Evolutionary conservation across 257 asterid genomes (phyloP), one percentile per base, ranked within the genome.

Genomic region (Plantago elongata): DNA sequence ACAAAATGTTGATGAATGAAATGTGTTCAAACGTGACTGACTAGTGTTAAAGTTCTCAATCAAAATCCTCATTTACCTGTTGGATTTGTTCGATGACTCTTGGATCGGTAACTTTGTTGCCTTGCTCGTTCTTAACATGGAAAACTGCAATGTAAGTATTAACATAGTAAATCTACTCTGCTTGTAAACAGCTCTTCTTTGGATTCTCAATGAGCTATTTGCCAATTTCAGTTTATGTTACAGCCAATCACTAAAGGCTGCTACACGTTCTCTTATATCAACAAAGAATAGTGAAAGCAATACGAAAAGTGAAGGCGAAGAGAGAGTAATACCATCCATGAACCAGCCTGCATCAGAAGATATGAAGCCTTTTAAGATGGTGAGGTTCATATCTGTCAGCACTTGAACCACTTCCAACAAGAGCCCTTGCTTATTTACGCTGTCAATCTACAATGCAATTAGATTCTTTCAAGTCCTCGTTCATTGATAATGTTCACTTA

Each of bases 341-440:
- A 81, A 77, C 92, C 95, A 88, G 8, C 80, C 95, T 12, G 83
- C 92, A 80, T 88, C 95, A 50, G 88, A 83, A 13, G 95, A 85
- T 61, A 88, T 86, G 72, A 83, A 85, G 27, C 88, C 88, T 70
- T 86, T 88, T 22, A 74, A 61, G 55, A 88, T 85, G 57, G 68
- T 85, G 45, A 85, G 86, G 81, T 88, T 88, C 81, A 80, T 63
- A 71, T 85, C 90, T 7, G 95, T 88, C 9, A 88, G 80, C 16
- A 83, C 77, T 62, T 88, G 89, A 63, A 88, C 92, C 69, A 79
- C 86, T 77, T 88, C 94, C 69, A 88, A 67, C 42, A 88, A 79
- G 37, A 85, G 79, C 9, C 88, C 91, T 62, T 83, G 85, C 77
- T 78, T 79, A 57, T 85, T 88, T 11, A 83, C 77, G 50, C 92